Evolutionary conservation across 768 basidiomycete genomes (phyloP).

Genomic region (Cystobasidium ongulense): DNA sequence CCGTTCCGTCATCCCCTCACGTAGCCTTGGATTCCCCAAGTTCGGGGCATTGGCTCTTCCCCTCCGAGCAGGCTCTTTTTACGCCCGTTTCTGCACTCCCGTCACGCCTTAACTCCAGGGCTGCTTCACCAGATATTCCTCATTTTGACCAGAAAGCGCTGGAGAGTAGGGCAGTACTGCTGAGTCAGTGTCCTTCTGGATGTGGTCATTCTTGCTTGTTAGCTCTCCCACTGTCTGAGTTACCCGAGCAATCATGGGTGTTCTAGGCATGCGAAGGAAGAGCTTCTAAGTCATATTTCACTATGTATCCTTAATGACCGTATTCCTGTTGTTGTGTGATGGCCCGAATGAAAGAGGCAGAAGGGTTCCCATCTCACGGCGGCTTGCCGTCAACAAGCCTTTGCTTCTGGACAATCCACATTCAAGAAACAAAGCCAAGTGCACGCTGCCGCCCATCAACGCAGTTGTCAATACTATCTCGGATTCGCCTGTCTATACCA

Average conservation of each 20-base stretch:
- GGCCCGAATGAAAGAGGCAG: too few species aligned
- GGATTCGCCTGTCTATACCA: neutral
- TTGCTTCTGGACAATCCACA: too few species aligned
- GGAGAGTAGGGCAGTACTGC: constrained; percentile 4
- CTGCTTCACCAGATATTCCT: constrained; percentile 13
- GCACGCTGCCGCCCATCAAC: constrained; percentile 18
- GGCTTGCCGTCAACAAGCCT: neutral
- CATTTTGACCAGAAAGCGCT: constrained; percentile 3
- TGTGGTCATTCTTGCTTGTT: constrained; percentile 26
- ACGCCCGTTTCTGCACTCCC: neutral
- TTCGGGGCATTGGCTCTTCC: constrained; percentile 21
- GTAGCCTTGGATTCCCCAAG: neutral
- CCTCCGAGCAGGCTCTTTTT: constrained; percentile 29
- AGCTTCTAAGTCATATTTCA: too few species aligned
- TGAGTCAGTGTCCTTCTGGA: constrained; percentile 19
- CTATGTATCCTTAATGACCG: too few species aligned
- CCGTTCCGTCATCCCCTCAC: neutral
- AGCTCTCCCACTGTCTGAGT: constrained; percentile 1
- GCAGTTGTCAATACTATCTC: neutral
- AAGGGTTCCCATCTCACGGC: too few species aligned
- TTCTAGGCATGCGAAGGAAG: neutral
- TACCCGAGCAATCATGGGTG: neutral
- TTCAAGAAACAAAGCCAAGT: neutral
- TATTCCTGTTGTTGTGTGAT: too few species aligned
- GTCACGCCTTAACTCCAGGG: constrained; percentile 18